Conservation (phyloP, 176 grass and related monocot genomes). For the Metroxylon sagu region DNA sequence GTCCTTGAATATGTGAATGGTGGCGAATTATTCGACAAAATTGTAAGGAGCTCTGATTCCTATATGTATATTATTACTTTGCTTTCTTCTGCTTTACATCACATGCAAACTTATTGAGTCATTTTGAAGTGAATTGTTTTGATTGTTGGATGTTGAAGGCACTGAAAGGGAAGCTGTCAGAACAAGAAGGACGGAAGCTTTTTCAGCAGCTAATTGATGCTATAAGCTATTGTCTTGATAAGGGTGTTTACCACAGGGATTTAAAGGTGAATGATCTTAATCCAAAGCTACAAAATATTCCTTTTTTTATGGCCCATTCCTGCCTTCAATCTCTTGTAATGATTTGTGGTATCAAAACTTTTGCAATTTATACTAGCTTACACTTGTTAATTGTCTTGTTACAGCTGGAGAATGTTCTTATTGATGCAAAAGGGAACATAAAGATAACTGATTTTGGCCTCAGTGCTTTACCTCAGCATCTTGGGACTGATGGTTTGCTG, state of each 20-base stretch:
- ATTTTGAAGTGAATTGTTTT: background rate
- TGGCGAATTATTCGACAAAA: slow-evolving; percentile 85
- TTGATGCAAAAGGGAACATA: slow-evolving; percentile 92
- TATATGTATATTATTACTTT: background rate
- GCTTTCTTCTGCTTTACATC: no score
- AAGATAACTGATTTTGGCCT: slow-evolving; percentile 94
- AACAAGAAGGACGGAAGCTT: slow-evolving; percentile 61
- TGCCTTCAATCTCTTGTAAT: background rate
- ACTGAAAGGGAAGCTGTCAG: slow-evolving; percentile 50
- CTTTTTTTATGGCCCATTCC: slow-evolving; percentile 3
- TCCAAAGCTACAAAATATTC: background rate
- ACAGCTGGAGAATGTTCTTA: slow-evolving; percentile 87
- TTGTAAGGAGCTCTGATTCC: slow-evolving; percentile 35
- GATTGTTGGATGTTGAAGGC: slow-evolving; percentile 21
- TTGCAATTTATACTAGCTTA: background rate
- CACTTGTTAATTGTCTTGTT: slow-evolving; percentile 21
- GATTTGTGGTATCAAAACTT: background rate
- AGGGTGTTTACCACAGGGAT: slow-evolving; percentile 83
- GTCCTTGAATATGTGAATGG: slow-evolving; percentile 84
- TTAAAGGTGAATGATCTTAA: slow-evolving; percentile 47
- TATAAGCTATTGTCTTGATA: slow-evolving; percentile 79
- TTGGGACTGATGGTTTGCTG: slow-evolving; percentile 74
- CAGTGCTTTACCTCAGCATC: slow-evolving; percentile 76
- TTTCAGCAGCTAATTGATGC: slow-evolving; percentile 97
- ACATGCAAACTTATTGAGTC: background rate